These are phyloP conservation scores for Epichloe festucae DNA, from an alignment of 2,329 filamentous ascomycete genomes.

Conservation along the genomic window DNA sequence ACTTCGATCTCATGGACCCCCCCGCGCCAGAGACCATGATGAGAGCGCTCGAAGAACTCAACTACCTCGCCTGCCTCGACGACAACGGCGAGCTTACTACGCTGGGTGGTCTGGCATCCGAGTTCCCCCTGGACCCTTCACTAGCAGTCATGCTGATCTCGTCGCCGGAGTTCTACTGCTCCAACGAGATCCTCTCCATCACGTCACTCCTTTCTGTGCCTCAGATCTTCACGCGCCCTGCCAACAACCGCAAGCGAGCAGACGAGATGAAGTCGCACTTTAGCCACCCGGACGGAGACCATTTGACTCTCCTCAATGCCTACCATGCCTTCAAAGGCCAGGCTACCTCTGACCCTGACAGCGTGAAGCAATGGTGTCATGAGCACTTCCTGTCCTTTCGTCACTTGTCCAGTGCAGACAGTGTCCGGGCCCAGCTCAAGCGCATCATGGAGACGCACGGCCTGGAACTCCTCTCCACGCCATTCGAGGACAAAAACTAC, in stretches of 20 bases:
- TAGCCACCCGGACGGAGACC: slow-evolving; percentile 84
- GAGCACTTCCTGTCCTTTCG: slow-evolving; percentile 89
- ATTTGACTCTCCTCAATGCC: slow-evolving; percentile 90
- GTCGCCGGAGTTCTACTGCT: slow-evolving; percentile 96
- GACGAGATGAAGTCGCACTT: slow-evolving; percentile 97
- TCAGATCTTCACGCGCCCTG: slow-evolving; percentile 83
- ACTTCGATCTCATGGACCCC: slow-evolving; percentile 99
- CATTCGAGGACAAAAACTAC: slow-evolving; percentile 92
- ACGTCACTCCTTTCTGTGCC: slow-evolving; percentile 89
- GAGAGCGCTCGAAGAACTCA: slow-evolving; percentile 92
- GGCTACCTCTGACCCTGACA: slow-evolving; percentile 43
- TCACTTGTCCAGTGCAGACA: slow-evolving; percentile 83
- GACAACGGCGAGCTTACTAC: slow-evolving; percentile 88
- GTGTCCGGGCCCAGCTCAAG: slow-evolving; percentile 80
- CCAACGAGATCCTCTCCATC: slow-evolving; percentile 93
- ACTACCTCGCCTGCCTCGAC: slow-evolving; percentile 91
- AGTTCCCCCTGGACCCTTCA: slow-evolving; percentile 83
- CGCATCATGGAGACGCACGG: slow-evolving; percentile 93
- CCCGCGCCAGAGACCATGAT: slow-evolving; percentile 97
- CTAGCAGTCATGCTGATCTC: slow-evolving; percentile 96
- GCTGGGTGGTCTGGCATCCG: slow-evolving; percentile 76
- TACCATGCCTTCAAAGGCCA: slow-evolving; percentile 91
- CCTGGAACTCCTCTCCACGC: slow-evolving; percentile 74
- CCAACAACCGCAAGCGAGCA: slow-evolving; percentile 72
- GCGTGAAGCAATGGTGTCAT: slow-evolving; percentile 87